Conservation (phyloP, 208 protist genomes). For the Leishmania martiniquensis region DNA sequence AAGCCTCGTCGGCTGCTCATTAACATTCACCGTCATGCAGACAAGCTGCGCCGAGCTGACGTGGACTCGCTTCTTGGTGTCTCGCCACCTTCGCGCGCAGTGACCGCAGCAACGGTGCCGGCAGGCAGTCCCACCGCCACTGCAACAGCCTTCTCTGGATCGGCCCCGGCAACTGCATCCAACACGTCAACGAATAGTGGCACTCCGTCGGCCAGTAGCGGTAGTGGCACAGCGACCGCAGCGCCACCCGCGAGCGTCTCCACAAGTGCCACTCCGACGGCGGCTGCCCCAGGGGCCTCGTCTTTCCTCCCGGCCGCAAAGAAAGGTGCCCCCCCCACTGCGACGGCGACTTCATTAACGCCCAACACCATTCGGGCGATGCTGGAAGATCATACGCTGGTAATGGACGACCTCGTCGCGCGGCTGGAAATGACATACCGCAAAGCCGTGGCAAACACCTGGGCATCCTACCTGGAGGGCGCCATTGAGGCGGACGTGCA, state of each 20-base stretch:
- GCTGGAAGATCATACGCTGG: constrained; percentile 36
- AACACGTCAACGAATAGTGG: not conserved
- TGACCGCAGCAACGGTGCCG: not conserved
- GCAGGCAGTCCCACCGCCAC: constrained; percentile 6
- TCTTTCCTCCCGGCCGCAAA: not conserved
- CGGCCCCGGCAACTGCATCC: not conserved
- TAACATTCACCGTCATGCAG: constrained; percentile 29
- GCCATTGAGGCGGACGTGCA: constrained; percentile 30
- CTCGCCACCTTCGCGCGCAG: constrained; percentile 5
- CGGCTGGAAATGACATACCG: constrained; percentile 58
- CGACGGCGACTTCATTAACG: not conserved
- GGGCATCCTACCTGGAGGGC: constrained; percentile 59
- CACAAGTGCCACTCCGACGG: not conserved
- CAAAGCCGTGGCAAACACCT: constrained; percentile 56
- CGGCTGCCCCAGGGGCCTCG: not conserved
- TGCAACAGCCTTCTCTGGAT: not conserved
- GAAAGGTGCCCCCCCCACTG: not conserved
- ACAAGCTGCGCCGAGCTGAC: constrained; percentile 27
- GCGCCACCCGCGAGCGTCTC: not conserved
- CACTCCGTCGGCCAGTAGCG: not conserved
- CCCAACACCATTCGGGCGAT: constrained; percentile 12
- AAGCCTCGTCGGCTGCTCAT: constrained; percentile 33
- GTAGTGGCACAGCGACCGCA: not conserved
- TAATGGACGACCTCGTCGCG: constrained; percentile 69
- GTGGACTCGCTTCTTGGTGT: not conserved